Base-by-base conservation (phyloP, 2,329 filamentous ascomycete species). In the Colletotrichum aenigma region DNA sequence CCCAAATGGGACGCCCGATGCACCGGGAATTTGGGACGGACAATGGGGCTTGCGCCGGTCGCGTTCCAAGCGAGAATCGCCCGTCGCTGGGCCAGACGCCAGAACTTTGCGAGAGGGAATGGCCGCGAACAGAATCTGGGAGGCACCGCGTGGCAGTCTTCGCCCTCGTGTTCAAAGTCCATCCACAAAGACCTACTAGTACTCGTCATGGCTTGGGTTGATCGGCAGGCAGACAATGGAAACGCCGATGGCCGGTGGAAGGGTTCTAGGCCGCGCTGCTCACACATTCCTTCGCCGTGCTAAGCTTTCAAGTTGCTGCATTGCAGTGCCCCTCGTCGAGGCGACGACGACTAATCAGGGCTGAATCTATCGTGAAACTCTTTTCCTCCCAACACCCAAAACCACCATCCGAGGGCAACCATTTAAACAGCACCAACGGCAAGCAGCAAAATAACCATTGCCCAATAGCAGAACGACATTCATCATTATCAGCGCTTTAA, bases 341-440 rank as follows among this genome's bases (percentile, higher is more conserved):
- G 7, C 21, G 30, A 18, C 26, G 28, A 32, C 52, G 30, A 5
- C 38, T 64, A 68, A 43, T 7, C 28, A 43, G 6, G 43, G 18
- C 60, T 71, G 67, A 71, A 56, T 43, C 58, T 58, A 21, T 74
- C 73, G 69, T 75, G 73, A 75, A 73, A 75, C 73, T 71, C 43
- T 34, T 38, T 48, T 34, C 58, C 30, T 69, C 62, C 55, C 32
- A 67, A 13, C 36, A 18, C 34, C 24, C 52, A 62, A 60, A 28
- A 21, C 55, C 21, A 21, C 52, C 43, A 66, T 60, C 71, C n/a
- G 38, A 13, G 65, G 9, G 21, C 24, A 32, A 28, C 52, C 15
- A 69, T 24, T 18, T 43, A 12, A n/a, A 32, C 15, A 56, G 7
- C 28, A 16, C 65, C 48, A 26, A 67, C 6, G 32, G 18, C 28